phyloP scores from a whole-genome alignment of 768 basidiomycete genomes.

The Grammothele lineata region DNA sequence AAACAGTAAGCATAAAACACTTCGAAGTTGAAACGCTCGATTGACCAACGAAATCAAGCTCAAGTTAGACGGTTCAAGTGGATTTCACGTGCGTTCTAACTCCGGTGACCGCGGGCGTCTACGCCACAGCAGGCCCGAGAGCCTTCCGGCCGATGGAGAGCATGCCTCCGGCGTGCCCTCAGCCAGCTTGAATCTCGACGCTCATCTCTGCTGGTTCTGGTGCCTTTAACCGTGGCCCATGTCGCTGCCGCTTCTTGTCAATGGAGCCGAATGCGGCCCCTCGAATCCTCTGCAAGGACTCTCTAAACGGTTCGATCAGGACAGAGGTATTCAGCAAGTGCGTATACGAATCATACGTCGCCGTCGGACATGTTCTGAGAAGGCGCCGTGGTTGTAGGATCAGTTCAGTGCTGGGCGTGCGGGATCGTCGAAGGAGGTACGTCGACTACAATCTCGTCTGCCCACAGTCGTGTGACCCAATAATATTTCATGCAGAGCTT shows the following conservation, averaged over 20 bases:
- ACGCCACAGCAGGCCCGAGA: too few relatives aligned
- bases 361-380: background rate
- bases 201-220: too few relatives aligned
- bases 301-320: conserved; percentile 73
- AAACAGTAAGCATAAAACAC: too few relatives aligned
- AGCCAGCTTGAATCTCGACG: too few relatives aligned
- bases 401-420: conserved; percentile 58
- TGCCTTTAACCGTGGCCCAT: too few relatives aligned
- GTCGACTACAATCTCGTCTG: conserved; percentile 17
- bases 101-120: too few relatives aligned
- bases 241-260: conserved; percentile 78
- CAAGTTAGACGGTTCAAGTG: too few relatives aligned
- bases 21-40: too few relatives aligned
- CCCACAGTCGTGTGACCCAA: conserved; percentile 6
- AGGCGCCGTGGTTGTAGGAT: conserved; percentile 43
- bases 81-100: too few relatives aligned
- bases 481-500: conserved; percentile 42
- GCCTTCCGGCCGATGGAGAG: too few relatives aligned
- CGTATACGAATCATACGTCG: conserved; percentile 8
- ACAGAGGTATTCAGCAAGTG: conserved; percentile 79
- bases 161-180: too few relatives aligned
- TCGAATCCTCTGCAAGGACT: conserved; percentile 78
- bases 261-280: conserved; percentile 80
- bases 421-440: conserved; percentile 60
- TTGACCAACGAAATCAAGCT: too few relatives aligned